These are phyloP conservation scores for Ceratocystis harringtonii DNA, from an alignment of 2,329 filamentous ascomycete genomes.

Conservation along the genomic window DNA sequence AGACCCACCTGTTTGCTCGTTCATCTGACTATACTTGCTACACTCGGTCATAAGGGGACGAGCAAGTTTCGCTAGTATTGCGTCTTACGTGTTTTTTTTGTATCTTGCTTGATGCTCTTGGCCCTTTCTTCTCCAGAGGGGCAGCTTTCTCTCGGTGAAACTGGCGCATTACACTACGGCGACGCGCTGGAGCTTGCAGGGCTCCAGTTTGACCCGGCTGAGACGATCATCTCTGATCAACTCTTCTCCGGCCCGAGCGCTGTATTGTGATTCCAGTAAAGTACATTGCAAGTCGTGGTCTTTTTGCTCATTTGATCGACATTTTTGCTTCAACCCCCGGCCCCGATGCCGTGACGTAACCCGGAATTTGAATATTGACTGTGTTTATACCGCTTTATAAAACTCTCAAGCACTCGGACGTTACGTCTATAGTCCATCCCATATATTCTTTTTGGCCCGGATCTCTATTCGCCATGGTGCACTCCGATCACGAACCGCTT, in stretches of 20 bases:
- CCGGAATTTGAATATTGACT: background rate
- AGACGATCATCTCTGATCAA: background rate
- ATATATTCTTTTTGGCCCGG: background rate
- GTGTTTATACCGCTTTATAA: background rate
- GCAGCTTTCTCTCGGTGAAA: conserved; percentile 1
- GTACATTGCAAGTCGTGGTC: too few relatives aligned
- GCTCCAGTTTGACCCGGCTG: conserved; percentile 10
- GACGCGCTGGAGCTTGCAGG: conserved; percentile 14
- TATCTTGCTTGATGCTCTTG: background rate
- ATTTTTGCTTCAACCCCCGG: background rate
- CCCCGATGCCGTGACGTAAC: background rate
- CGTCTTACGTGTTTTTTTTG: too few relatives aligned
- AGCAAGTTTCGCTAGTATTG: too few relatives aligned
- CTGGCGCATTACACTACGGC: conserved; percentile 12
- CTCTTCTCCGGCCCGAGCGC: background rate
- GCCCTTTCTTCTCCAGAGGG: conserved; percentile 2
- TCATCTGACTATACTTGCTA: background rate
- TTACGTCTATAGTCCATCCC: background rate
- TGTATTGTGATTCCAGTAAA: background rate
- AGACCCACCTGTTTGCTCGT: background rate
- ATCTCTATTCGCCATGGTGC: conserved; percentile 6
- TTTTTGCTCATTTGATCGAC: background rate
- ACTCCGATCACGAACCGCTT: conserved; percentile 13
- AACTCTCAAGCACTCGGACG: background rate
- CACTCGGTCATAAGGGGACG: too few relatives aligned